Conservation (phyloP, 2,329 filamentous ascomycete species). For the Penicillium sp. region DNA sequence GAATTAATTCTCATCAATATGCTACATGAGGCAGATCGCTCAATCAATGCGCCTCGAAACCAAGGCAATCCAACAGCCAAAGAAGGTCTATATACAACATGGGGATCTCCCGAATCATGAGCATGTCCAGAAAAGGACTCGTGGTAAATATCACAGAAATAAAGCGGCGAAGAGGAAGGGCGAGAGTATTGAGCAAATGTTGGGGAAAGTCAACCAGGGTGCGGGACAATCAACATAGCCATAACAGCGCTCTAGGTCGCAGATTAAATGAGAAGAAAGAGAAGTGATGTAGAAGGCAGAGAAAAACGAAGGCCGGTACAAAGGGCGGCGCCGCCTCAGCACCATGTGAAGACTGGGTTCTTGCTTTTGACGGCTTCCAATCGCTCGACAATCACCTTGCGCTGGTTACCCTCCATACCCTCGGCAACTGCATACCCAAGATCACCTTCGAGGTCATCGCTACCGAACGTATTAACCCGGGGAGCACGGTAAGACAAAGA, state of each 20-base stretch:
- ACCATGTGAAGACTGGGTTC: conserved; percentile 98
- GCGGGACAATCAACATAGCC: background rate
- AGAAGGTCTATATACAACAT: conserved; percentile 40
- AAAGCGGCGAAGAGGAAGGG: conserved; percentile 12
- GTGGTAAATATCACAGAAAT: conserved; percentile 29
- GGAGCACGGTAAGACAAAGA: conserved; percentile 45
- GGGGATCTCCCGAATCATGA: conserved; percentile 26
- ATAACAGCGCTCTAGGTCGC: conserved; percentile 22
- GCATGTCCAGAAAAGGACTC: conserved; percentile 16
- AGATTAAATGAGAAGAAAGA: conserved; percentile 20
- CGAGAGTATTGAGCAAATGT: background rate
- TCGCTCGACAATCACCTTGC: conserved; percentile 95
- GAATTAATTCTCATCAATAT: conserved; percentile 33
- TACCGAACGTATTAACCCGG: conserved; percentile 53
- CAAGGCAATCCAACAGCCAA: conserved; percentile 25
- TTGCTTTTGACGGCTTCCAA: conserved; percentile 93
- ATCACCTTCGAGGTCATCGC: conserved; percentile 85
- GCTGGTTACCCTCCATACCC: conserved; percentile 85
- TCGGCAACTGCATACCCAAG: conserved; percentile 91
- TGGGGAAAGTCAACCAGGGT: background rate
- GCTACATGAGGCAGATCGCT: conserved; percentile 28
- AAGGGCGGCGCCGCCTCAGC: conserved; percentile 53
- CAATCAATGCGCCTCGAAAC: conserved; percentile 24
- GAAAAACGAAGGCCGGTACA: conserved; percentile 8
- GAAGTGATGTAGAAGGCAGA: conserved; percentile 15